Conservation (phyloP, 116 monocot species). For the Zostera marina region DNA sequence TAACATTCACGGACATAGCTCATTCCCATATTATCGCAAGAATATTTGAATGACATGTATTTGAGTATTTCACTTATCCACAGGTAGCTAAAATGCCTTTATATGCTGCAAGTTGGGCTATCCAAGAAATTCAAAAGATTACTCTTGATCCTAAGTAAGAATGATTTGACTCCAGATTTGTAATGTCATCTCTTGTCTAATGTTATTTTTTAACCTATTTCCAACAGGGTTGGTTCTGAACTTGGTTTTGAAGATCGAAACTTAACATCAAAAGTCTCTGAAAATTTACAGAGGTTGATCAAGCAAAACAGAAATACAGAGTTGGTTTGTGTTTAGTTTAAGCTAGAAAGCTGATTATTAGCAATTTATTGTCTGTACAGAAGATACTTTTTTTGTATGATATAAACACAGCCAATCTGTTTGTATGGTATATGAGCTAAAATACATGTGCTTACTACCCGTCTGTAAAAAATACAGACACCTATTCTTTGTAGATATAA, state of each 20-base stretch:
- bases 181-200: background rate
- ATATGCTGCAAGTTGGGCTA: slow-evolving; percentile 83
- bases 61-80: slow-evolving; percentile 2
- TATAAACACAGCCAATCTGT: too few species aligned
- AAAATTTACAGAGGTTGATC: slow-evolving; percentile 52
- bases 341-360: background rate
- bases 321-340: slow-evolving; percentile 31
- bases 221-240: slow-evolving; percentile 37
- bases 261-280: slow-evolving; percentile 50
- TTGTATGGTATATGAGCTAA: too few species aligned
- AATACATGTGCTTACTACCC: too few species aligned
- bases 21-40: background rate
- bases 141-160: slow-evolving; percentile 63
- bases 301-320: slow-evolving; percentile 26
- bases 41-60: background rate
- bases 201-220: background rate
- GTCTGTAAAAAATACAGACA: too few species aligned
- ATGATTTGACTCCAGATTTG: background rate
- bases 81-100: slow-evolving; percentile 78
- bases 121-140: slow-evolving; percentile 81
- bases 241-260: slow-evolving; percentile 49
- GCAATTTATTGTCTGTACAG: background rate
- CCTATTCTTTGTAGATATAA: too few species aligned
- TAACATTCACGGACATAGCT: background rate
- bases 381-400: background rate